phyloP scores from a whole-genome alignment of 768 basidiomycete species.

The Megacollybia marginata region DNA sequence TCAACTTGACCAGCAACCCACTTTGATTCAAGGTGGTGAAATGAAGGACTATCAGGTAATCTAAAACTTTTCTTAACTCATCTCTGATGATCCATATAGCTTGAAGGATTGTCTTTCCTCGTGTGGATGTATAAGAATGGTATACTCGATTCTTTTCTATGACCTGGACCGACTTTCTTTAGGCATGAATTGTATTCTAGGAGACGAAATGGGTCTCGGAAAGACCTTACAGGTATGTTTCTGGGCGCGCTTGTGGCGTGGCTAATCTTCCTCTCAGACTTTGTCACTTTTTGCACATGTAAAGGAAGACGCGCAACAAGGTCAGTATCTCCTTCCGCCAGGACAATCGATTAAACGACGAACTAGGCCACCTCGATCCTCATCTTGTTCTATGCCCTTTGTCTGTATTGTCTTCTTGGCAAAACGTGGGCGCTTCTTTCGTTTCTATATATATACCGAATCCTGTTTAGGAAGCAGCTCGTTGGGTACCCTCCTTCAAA shows the following conservation, averaged over 20 bases:
- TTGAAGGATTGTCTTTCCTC: slow-evolving; percentile 60
- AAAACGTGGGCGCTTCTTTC: slow-evolving; percentile 28
- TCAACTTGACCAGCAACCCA: slow-evolving; percentile 38
- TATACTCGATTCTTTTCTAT: slow-evolving; percentile 11
- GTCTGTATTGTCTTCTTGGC: slow-evolving; percentile 57
- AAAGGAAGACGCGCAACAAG: slow-evolving; percentile 34
- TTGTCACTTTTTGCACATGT: slow-evolving; percentile 63
- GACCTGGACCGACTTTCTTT: not conserved
- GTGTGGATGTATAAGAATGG: slow-evolving; percentile 64
- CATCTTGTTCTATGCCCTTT: slow-evolving; percentile 72
- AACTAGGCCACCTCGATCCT: slow-evolving; percentile 38
- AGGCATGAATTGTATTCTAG: slow-evolving; percentile 68
- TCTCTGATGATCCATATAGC: slow-evolving; percentile 18
- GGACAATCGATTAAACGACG: not conserved
- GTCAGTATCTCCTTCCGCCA: slow-evolving; percentile 11
- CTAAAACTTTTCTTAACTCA: not conserved
- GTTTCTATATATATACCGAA: slow-evolving; percentile 1
- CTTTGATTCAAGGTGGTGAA: slow-evolving; percentile 42
- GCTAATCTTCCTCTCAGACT: slow-evolving; percentile 24
- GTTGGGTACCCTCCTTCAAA: slow-evolving; percentile 46
- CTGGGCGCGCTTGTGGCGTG: not conserved
- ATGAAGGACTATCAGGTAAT: slow-evolving; percentile 70
- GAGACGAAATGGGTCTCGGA: slow-evolving; percentile 66
- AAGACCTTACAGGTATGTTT: slow-evolving; percentile 50
- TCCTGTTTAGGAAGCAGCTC: slow-evolving; percentile 35